A percentile compares a stretch with the other conserved stretches of the same genome.
Conservation (phyloP, 116 monocot genomes). For the Trichopus zeylanicus region DNA sequence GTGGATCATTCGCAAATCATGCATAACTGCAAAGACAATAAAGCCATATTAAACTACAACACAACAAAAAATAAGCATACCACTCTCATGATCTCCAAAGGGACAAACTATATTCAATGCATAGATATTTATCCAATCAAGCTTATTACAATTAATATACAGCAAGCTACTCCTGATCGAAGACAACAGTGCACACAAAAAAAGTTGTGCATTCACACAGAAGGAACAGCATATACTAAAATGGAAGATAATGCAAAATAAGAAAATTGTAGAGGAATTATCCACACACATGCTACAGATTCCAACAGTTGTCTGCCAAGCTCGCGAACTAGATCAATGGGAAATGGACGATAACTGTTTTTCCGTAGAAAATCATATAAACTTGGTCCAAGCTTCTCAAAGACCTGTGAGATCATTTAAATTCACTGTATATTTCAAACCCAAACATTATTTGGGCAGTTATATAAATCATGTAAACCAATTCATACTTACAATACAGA, state of each 20-base stretch:
- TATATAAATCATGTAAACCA: constrained; percentile 41
- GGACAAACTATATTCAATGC: too few relatives aligned
- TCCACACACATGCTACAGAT: constrained; percentile 91
- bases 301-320: constrained; percentile 90
- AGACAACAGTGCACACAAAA: too few relatives aligned
- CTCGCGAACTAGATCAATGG: constrained; percentile 87
- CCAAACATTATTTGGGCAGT: constrained; percentile 14
- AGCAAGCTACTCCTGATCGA: too few relatives aligned
- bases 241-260: constrained; percentile 16
- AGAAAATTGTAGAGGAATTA: too few relatives aligned
- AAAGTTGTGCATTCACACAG: too few relatives aligned
- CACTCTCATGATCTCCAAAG: too few relatives aligned
- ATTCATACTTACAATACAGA: constrained; percentile 99
- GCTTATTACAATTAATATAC: too few relatives aligned
- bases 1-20: constrained; percentile 83
- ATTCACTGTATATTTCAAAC: constrained; percentile 42
- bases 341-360: constrained; percentile 87
- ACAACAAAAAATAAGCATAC: background rate
- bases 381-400: constrained; percentile 99
- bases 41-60: background rate
- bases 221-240: background rate
- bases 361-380: constrained; percentile 96
- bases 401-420: constrained; percentile 87
- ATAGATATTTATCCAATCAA: too few relatives aligned
- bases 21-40: constrained; percentile 87